phyloP scores from a whole-genome alignment of 2,329 filamentous ascomycete species.

The Aspergillus sp. region DNA sequence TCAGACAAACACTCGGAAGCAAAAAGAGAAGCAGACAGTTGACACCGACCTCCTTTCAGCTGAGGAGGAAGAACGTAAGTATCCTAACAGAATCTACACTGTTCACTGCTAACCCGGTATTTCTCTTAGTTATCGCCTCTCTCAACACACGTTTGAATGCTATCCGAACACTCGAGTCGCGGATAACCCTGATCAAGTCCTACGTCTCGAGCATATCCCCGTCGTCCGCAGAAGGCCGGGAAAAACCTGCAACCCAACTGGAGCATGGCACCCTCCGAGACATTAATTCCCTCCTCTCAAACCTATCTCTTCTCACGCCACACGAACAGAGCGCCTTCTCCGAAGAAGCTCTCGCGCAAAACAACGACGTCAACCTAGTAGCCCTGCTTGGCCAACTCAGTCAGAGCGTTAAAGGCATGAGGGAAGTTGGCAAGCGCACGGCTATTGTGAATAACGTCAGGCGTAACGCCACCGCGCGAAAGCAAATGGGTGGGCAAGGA shows the following conservation, averaged over 20 bases:
- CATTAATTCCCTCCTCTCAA: constrained; percentile 80
- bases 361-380: constrained; percentile 80
- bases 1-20: constrained; percentile 15
- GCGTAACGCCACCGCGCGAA: constrained; percentile 22
- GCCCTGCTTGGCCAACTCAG: constrained; percentile 74
- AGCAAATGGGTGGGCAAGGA: constrained; percentile 22
- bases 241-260: constrained; percentile 52
- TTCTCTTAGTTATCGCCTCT: constrained; percentile 48
- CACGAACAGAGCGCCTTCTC: constrained; percentile 65
- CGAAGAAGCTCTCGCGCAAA: constrained; percentile 71
- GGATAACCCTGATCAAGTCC: constrained; percentile 68
- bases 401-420: constrained; percentile 67
- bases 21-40: constrained; percentile 33
- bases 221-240: constrained; percentile 47
- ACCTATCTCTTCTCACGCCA: constrained; percentile 78
- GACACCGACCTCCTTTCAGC: constrained; percentile 45
- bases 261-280: constrained; percentile 78
- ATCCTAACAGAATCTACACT: neutral
- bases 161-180: constrained; percentile 84
- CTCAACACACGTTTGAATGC: constrained; percentile 89
- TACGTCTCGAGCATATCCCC: constrained; percentile 75
- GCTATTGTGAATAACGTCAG: constrained; percentile 53
- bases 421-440: constrained; percentile 75
- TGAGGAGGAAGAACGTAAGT: constrained; percentile 64
- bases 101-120: constrained; percentile 10